A percentile compares a stretch with the other conserved stretches of the same genome.
phyloP scores from a whole-genome alignment of 2,329 filamentous ascomycete species.

The Fusarium siculi region DNA sequence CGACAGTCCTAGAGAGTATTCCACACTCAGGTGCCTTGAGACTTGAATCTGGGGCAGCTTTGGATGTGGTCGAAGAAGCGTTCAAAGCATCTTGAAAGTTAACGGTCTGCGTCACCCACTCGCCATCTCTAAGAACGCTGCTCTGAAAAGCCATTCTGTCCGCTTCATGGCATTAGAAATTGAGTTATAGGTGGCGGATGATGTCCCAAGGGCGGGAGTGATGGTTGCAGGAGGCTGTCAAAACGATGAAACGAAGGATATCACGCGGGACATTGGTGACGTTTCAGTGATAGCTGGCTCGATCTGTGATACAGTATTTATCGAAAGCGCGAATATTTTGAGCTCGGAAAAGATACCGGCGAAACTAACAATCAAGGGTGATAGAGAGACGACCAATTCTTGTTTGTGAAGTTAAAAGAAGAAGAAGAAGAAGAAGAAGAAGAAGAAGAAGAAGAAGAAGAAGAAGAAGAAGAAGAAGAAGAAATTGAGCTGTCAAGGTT shows the following conservation, averaged over 20 bases:
- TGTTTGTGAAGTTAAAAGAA: neutral
- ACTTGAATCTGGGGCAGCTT: slow-evolving; percentile 45
- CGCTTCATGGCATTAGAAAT: slow-evolving; percentile 36
- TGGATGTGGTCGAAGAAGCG: slow-evolving; percentile 49
- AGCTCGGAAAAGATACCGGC: neutral
- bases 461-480: too few species aligned
- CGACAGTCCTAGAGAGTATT: slow-evolving; percentile 80
- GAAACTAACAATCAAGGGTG: neutral
- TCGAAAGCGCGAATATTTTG: neutral
- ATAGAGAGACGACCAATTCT: neutral
- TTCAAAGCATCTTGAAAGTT: slow-evolving; percentile 56
- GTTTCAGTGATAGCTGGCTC: neutral
- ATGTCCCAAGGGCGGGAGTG: neutral
- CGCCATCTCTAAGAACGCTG: slow-evolving; percentile 63
- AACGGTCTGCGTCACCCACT: slow-evolving; percentile 67
- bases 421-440: too few species aligned
- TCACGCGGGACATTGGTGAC: slow-evolving; percentile 5
- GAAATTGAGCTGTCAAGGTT: neutral
- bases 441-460: neutral
- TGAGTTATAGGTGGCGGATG: neutral
- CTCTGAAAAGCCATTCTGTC: slow-evolving; percentile 61
- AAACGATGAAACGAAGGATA: neutral
- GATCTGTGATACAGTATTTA: neutral
- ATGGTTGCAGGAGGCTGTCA: neutral
- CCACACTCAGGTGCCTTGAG: slow-evolving; percentile 68